Conservation (phyloP, 2,329 filamentous ascomycete genomes). For the Claviceps purpurea region DNA sequence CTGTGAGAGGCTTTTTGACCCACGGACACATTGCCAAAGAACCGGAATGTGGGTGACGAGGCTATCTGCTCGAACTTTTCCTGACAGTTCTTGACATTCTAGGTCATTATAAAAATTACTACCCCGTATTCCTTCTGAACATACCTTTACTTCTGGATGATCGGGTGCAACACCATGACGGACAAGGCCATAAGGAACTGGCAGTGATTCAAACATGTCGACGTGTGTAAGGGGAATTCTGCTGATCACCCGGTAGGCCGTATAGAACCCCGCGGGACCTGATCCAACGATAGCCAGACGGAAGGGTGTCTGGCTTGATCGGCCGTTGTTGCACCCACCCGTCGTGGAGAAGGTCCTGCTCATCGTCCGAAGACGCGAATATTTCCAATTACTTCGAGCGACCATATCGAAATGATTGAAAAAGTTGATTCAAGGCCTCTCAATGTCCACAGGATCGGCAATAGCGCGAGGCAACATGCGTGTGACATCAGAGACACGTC, state of each 20-base stretch:
- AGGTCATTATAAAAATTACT: constrained; percentile 1
- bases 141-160: constrained; percentile 93
- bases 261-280: constrained; percentile 92
- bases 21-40: constrained; percentile 78
- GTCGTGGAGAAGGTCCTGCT: background rate
- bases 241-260: constrained; percentile 71
- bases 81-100: constrained; percentile 62
- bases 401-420: background rate
- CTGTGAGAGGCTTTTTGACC: constrained; percentile 37
- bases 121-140: constrained; percentile 5
- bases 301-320: constrained; percentile 37
- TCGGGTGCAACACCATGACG: constrained; percentile 95
- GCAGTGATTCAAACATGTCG: constrained; percentile 93
- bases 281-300: constrained; percentile 84
- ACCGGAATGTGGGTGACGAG: constrained; percentile 67
- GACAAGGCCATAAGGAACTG: constrained; percentile 84
- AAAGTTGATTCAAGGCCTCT: background rate
- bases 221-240: constrained; percentile 59
- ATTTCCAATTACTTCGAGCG: background rate
- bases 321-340: background rate
- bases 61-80: constrained; percentile 88
- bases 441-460: too few relatives aligned
- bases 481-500: too few relatives aligned
- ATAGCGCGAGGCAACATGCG: too few relatives aligned
- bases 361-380: background rate